These are phyloP conservation scores for Parathielavia appendiculata DNA, from an alignment of 495 filamentous ascomycete genomes.

Conservation along the genomic window DNA sequence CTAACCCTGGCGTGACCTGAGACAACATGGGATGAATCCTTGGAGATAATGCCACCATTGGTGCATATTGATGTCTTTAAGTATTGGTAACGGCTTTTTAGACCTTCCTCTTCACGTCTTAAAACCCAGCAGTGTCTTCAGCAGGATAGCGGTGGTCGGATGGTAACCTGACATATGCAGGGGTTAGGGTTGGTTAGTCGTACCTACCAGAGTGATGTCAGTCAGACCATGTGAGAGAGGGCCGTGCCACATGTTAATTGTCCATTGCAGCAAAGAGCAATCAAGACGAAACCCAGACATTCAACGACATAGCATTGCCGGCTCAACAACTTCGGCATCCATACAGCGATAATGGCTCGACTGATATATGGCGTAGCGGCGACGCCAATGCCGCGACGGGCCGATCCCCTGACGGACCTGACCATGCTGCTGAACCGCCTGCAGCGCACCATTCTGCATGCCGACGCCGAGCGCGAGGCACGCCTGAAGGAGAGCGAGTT, in stretches of 20 bases:
- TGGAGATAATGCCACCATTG: background rate
- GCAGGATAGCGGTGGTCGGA: background rate
- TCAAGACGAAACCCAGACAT: too few relatives aligned
- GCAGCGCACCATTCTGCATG: constrained; percentile 64
- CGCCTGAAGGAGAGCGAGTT: constrained; percentile 58
- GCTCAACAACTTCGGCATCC: background rate
- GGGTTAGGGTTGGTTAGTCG: constrained; percentile 20
- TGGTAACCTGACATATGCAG: background rate
- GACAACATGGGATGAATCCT: constrained; percentile 1
- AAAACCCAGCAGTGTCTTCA: too few relatives aligned
- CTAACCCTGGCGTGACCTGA: constrained; percentile 6
- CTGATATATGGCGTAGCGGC: constrained; percentile 22
- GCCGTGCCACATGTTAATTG: constrained; percentile 21
- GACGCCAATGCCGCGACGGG: constrained; percentile 11
- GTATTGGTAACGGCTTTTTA: too few relatives aligned
- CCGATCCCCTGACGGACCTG: constrained; percentile 50
- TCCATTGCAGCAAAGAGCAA: constrained; percentile 4
- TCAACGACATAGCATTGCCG: background rate
- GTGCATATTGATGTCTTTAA: too few relatives aligned
- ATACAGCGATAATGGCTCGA: constrained; percentile 25
- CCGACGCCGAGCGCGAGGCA: constrained; percentile 53
- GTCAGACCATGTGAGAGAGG: background rate
- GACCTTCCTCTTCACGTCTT: too few relatives aligned
- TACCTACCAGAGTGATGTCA: constrained; percentile 14
- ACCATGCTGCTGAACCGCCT: constrained; percentile 69